Evolutionary conservation across 768 basidiomycete genomes (phyloP).

Genomic region (Dioszegia crocea): DNA sequence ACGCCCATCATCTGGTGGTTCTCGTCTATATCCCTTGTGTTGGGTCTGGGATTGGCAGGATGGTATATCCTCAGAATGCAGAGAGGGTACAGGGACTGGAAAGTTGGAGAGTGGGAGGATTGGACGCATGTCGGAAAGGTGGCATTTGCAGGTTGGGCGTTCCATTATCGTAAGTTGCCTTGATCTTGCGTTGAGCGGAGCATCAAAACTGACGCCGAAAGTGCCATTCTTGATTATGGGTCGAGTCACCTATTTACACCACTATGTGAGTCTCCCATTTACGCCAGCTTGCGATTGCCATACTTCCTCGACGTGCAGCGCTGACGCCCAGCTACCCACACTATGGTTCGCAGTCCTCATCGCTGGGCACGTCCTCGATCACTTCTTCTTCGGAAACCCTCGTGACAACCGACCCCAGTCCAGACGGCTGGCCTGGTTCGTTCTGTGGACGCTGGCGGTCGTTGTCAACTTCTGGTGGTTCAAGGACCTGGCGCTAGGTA

Average conservation of each 20-base stretch:
- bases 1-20: constrained; percentile 94
- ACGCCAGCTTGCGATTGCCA: no score
- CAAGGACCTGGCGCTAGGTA: constrained; percentile 79
- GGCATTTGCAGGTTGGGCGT: constrained; percentile 82
- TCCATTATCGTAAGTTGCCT: constrained; percentile 72
- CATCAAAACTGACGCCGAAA: constrained; percentile 45
- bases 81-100: constrained; percentile 87
- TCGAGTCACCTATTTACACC: constrained; percentile 85
- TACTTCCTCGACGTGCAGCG: no score
- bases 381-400: constrained; percentile 76
- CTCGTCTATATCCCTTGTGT: constrained; percentile 60
- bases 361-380: constrained; percentile 84
- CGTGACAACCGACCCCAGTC: constrained; percentile 9
- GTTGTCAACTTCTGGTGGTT: constrained; percentile 94
- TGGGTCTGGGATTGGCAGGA: constrained; percentile 52
- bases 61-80: constrained; percentile 78
- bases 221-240: constrained; percentile 98
- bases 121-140: constrained; percentile 89
- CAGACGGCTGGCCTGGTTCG: constrained; percentile 59
- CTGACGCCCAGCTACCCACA: constrained; percentile 68
- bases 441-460: constrained; percentile 59
- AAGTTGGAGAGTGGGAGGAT: constrained; percentile 85
- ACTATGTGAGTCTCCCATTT: constrained; percentile 65
- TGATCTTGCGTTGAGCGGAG: not conserved
- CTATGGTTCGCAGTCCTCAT: constrained; percentile 95